A percentile compares a stretch with the other conserved stretches of the same genome.
These are phyloP conservation scores for Flaveria linearis DNA, from an alignment of 129 eudicot species.

Conservation along the genomic window DNA sequence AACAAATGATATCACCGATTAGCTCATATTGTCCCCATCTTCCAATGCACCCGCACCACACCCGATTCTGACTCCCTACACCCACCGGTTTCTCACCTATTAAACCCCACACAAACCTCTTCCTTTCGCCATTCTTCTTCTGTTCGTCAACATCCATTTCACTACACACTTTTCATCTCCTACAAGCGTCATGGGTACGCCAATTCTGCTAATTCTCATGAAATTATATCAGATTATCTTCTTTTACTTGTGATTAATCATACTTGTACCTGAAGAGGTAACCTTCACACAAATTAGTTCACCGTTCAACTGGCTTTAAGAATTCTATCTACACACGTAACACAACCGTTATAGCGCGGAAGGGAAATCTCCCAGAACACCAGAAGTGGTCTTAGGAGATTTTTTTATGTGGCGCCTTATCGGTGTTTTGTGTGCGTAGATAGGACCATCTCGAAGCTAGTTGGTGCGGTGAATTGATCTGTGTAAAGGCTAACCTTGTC, in stretches of 20 bases:
- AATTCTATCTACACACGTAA: too few relatives aligned
- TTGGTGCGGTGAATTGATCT: too few relatives aligned
- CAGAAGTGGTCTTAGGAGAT: too few relatives aligned
- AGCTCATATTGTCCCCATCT: not conserved
- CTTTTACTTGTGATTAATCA: not conserved
- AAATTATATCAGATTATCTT: not conserved
- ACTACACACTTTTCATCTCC: conserved; percentile 17
- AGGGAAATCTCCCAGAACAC: too few relatives aligned
- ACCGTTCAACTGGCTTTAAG: too few relatives aligned
- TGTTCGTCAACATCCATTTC: not conserved
- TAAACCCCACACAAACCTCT: conserved; percentile 26
- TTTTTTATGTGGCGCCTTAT: too few relatives aligned
- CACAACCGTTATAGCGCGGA: too few relatives aligned
- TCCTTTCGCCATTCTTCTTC: not conserved
- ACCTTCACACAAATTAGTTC: too few relatives aligned
- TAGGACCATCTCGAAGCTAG: too few relatives aligned
- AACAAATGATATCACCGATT: conserved; percentile 20
- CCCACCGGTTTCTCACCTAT: conserved; percentile 22
- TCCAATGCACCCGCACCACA: conserved; percentile 16
- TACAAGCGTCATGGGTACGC: conserved; percentile 36
- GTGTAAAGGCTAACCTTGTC: too few relatives aligned
- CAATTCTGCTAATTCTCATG: not conserved
- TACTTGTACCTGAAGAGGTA: too few relatives aligned
- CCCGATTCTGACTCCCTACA: not conserved
- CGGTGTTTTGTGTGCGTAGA: too few relatives aligned